Evolutionary conservation across 352 stramenopile species (phyloP).

Genomic region (Globisporangium takayamanum): DNA sequence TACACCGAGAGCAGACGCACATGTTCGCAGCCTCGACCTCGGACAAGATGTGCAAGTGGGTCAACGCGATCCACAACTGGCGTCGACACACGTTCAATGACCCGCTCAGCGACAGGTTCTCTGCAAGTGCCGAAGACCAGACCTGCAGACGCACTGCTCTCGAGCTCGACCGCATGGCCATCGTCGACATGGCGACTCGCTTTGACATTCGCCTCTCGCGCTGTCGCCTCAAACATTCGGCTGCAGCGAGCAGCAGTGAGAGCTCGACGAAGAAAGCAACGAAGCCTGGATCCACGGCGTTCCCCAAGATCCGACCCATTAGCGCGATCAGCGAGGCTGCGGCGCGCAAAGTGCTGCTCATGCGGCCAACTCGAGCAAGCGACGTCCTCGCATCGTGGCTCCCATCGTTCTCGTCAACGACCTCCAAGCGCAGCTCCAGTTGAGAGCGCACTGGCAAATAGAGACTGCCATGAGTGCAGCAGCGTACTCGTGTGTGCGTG

Average conservation of each 20-base stretch:
- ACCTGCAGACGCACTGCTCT: constrained; percentile 16
- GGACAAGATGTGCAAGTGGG: constrained; percentile 57
- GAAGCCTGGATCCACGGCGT: constrained; percentile 8
- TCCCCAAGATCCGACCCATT: constrained; percentile 14
- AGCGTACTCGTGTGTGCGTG: neutral
- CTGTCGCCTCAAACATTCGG: neutral
- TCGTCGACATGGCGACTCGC: constrained; percentile 22
- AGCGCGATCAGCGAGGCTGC: constrained; percentile 9
- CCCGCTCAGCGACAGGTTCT: constrained; percentile 21
- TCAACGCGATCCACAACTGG: constrained; percentile 72
- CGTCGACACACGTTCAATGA: constrained; percentile 57
- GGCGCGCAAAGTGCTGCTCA: constrained; percentile 13
- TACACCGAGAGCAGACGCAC: no score
- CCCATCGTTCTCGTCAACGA: constrained; percentile 9
- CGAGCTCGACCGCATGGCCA: constrained; percentile 12
- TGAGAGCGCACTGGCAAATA: neutral
- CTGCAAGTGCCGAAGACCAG: constrained; percentile 12
- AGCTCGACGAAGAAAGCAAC: no score
- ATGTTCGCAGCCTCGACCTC: constrained; percentile 48
- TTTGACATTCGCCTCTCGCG: constrained; percentile 43
- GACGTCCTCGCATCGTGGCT: constrained; percentile 30
- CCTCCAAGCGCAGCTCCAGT: constrained; percentile 1
- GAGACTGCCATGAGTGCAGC: no score
- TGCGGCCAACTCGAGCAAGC: constrained; percentile 13
- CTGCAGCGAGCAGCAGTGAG: neutral